phyloP scores from a whole-genome alignment of 2,329 filamentous ascomycete species.

The Plenodomus biglobosus region DNA sequence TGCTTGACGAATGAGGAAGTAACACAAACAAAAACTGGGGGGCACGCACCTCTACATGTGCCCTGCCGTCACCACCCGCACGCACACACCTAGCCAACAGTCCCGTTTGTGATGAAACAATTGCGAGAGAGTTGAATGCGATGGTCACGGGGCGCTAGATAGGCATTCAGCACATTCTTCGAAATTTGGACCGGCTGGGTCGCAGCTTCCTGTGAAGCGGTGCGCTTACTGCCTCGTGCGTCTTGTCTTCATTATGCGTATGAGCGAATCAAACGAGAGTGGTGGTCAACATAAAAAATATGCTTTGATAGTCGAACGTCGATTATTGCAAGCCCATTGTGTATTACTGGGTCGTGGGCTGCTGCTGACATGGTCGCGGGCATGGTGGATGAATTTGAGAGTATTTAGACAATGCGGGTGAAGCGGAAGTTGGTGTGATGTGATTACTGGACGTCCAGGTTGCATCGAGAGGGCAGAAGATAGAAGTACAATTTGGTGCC shows the following conservation, averaged over 20 bases:
- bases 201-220: background rate
- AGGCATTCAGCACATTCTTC: slow-evolving; percentile 4
- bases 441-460: slow-evolving; percentile 42
- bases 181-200: background rate
- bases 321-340: slow-evolving; percentile 28
- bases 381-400: slow-evolving; percentile 38
- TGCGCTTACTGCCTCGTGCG: background rate
- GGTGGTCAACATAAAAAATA: background rate
- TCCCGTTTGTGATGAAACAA: slow-evolving; percentile 12
- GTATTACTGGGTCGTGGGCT: slow-evolving; percentile 26
- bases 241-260: slow-evolving; percentile 1
- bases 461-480: slow-evolving; percentile 43
- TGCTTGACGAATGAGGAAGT: slow-evolving; percentile 15
- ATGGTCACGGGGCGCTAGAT: slow-evolving; percentile 21
- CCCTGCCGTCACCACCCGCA: slow-evolving; percentile 13
- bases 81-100: slow-evolving; percentile 5
- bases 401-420: slow-evolving; percentile 41
- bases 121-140: slow-evolving; percentile 8
- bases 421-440: slow-evolving; percentile 40
- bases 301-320: slow-evolving; percentile 22
- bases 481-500: slow-evolving; percentile 50
- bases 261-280: background rate
- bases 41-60: slow-evolving; percentile 32
- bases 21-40: slow-evolving; percentile 21
- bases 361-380: slow-evolving; percentile 33